phyloP scores from a whole-genome alignment of 1,284 basidiomycete species.

The Tilletia setariae region DNA sequence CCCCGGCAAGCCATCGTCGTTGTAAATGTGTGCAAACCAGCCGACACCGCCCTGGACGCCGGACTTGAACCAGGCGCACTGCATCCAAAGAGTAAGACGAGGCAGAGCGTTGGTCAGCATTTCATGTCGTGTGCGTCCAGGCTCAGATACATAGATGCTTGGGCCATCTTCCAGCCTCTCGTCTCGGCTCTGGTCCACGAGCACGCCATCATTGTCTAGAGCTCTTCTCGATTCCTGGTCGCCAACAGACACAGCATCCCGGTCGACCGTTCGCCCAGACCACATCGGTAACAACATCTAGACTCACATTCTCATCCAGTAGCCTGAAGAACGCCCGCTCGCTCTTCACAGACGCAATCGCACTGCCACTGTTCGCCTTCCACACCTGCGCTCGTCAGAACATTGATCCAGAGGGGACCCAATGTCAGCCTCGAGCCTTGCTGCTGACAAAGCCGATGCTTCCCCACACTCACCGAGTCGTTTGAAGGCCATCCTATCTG shows the following conservation, averaged over 20 bases:
- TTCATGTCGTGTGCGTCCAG: no score
- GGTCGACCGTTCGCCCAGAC: not conserved
- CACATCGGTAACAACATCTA: no score
- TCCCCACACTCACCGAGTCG: not conserved
- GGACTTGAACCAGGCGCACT: slow-evolving; percentile 26
- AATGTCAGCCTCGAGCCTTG: no score
- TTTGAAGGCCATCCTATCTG: slow-evolving; percentile 49
- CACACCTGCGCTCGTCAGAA: not conserved
- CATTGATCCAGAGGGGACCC: no score
- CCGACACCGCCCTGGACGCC: slow-evolving; percentile 59
- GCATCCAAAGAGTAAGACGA: not conserved
- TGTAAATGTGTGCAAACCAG: slow-evolving; percentile 72
- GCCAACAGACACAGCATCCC: not conserved
- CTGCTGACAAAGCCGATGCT: no score
- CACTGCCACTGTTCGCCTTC: slow-evolving; percentile 36
- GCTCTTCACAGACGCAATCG: slow-evolving; percentile 32
- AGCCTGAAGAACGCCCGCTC: slow-evolving; percentile 56
- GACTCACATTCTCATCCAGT: slow-evolving; percentile 27
- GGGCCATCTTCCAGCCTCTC: no score
- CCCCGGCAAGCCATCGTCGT: slow-evolving; percentile 11
- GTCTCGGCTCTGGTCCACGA: no score
- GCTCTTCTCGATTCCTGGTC: no score
- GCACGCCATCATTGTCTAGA: no score
- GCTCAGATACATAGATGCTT: no score
- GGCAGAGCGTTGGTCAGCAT: no score